These are phyloP conservation scores for Luffa acutangula DNA, from an alignment of 306 rosid species.

Conservation along the genomic window DNA sequence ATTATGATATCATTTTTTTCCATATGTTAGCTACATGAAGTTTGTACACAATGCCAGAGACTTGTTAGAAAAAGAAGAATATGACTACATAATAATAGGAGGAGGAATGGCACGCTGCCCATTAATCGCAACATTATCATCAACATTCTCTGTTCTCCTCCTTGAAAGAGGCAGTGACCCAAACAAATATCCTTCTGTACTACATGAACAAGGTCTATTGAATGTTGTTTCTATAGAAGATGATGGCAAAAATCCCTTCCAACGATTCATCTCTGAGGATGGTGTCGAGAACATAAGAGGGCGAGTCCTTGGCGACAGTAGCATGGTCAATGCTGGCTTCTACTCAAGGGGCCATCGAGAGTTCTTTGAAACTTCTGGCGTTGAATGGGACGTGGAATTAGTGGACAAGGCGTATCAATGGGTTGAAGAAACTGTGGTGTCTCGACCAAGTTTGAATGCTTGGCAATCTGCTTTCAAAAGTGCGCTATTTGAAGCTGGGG, in stretches of 20 bases:
- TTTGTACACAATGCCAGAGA: slow-evolving; percentile 9
- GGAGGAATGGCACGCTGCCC: slow-evolving; percentile 36
- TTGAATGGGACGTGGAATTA: slow-evolving; percentile 12
- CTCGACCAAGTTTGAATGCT: not conserved
- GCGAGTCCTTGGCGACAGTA: slow-evolving; percentile 19
- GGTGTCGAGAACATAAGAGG: slow-evolving; percentile 17
- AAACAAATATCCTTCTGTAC: not conserved
- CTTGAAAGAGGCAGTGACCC: slow-evolving; percentile 23
- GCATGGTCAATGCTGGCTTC: slow-evolving; percentile 17
- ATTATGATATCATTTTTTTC: not conserved
- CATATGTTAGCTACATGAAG: slow-evolving; percentile 22
- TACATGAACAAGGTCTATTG: not conserved
- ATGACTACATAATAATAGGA: slow-evolving; percentile 29
- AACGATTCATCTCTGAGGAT: slow-evolving; percentile 1
- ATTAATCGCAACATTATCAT: slow-evolving; percentile 24
- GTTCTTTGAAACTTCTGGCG: slow-evolving; percentile 5
- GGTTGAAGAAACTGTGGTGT: slow-evolving; percentile 16
- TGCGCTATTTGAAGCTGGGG: slow-evolving; percentile 9
- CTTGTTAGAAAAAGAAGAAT: not conserved
- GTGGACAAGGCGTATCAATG: slow-evolving; percentile 16
- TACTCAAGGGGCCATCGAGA: slow-evolving; percentile 9
- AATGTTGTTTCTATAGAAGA: not conserved
- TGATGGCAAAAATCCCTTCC: not conserved
- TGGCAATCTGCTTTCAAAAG: slow-evolving; percentile 7
- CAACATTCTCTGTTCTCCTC: slow-evolving; percentile 12